Evolutionary conservation across 495 filamentous ascomycete species (phyloP), one percentile per base, ranked within the genome.

Genomic region (Poronia punctata): DNA sequence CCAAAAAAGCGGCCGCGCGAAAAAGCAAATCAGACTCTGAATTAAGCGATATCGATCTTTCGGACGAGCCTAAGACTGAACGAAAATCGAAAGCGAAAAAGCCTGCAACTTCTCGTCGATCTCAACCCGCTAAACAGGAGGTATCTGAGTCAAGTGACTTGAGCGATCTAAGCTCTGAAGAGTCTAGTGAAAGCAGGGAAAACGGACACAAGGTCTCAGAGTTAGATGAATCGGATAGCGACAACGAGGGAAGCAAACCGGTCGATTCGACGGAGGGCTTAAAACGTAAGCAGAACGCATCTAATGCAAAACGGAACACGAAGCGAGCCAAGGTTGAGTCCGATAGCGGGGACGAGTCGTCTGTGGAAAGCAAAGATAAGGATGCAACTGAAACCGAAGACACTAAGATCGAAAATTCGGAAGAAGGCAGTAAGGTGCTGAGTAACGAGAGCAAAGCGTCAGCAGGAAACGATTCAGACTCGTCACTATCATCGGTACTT

Each of bases 401-500:
- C 20, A 45, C 43, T 3, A 54, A 61, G 17, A 12, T 49, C 4
- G 37, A 50, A 42, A 41, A 52, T 2, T 41, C 46, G 7, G 51
- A 53, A 23, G 39, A 40, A 19, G 41, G 54, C 7, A 22, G 45
- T n/a, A 52, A 55, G 11, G 33, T 25, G 3, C 43, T 51, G 35
- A 39, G 50, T 10, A 43, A 57, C 33, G 43, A 53, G 29, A 36
- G 47, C 26, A 55, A 57, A 19, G 44, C 38, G 12, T 40, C 52
- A 12, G 41, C 49, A 21, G 67, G 56, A 4, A 68, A 78, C 14
- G 74, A 71, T 20, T 87, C 83, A 1, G 81, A 83, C 29, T 92
- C 86, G 56, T 86, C 89, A 38, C 70, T 92, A 68, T 94, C 88
- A 5, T 71, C 78, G 1, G 68, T 95, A 11, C 48, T 86, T 16